Conservation (phyloP, 108 stramenopile species). For the Licmophora abbreviata region DNA sequence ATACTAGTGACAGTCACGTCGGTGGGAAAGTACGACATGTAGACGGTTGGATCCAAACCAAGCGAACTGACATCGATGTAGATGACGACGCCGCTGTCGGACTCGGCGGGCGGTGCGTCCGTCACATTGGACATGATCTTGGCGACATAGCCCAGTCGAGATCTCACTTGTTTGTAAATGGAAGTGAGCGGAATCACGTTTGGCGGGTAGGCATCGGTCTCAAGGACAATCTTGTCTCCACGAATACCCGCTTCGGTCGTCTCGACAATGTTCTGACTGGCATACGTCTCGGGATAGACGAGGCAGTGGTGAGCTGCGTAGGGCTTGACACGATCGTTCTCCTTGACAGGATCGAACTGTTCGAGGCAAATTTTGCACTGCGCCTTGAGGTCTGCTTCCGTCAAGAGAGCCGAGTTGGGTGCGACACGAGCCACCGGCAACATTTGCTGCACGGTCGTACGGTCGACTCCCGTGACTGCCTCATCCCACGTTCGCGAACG, state of each 20-base stretch:
- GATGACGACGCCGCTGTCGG: background rate
- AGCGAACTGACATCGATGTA: background rate
- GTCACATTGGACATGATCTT: background rate
- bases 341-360: background rate
- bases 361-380: slow-evolving; percentile 2
- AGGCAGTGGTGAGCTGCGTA: slow-evolving; percentile 4
- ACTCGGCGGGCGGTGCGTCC: background rate
- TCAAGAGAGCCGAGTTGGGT: background rate
- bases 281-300: slow-evolving; percentile 1
- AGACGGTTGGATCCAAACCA: background rate
- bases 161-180: background rate
- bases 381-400: background rate
- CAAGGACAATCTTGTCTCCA: background rate
- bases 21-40: background rate
- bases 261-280: background rate
- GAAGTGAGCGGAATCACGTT: background rate
- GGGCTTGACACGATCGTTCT: background rate
- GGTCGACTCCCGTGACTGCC: background rate
- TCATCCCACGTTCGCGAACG: background rate
- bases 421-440: background rate
- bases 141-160: background rate
- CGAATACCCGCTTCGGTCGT: background rate
- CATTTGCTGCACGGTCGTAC: slow-evolving; percentile 4
- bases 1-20: background rate
- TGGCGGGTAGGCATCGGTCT: background rate